Evolutionary conservation across 805 yeast genomes (phyloP).

Genomic region (Grigorovia yakushimaensis): DNA sequence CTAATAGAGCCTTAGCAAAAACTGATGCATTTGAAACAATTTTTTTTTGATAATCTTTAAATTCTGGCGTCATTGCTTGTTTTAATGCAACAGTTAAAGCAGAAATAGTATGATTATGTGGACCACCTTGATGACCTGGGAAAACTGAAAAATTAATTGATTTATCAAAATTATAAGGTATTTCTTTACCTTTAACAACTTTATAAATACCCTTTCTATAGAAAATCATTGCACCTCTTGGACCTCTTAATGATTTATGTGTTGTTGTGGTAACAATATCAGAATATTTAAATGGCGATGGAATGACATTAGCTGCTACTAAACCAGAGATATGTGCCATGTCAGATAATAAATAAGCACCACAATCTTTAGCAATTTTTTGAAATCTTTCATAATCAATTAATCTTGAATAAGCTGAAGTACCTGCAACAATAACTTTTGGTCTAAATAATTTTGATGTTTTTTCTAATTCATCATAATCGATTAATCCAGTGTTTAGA

Average conservation of each 20-base stretch:
- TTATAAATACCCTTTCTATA: slow-evolving; percentile 89
- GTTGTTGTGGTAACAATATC: slow-evolving; percentile 97
- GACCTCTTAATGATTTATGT: slow-evolving; percentile 96
- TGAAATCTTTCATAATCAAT: slow-evolving; percentile 87
- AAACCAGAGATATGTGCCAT: slow-evolving; percentile 98
- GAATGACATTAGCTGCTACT: slow-evolving; percentile 88
- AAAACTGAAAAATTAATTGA: slow-evolving; percentile 93
- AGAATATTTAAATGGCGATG: slow-evolving; percentile 85
- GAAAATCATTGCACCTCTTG: slow-evolving; percentile 97
- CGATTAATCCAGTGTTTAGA: slow-evolving; percentile 79
- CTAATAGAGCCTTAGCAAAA: slow-evolving; percentile 58
- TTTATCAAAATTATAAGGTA: slow-evolving; percentile 77
- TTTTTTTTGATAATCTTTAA: slow-evolving; percentile 71
- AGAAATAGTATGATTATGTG: slow-evolving; percentile 95
- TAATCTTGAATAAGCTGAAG: slow-evolving; percentile 88
- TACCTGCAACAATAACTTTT: slow-evolving; percentile 90
- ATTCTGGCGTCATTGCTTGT: slow-evolving; percentile 85
- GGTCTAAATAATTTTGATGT: slow-evolving; percentile 87
- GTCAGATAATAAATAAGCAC: slow-evolving; percentile 86
- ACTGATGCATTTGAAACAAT: slow-evolving; percentile 75
- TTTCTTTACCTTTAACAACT: slow-evolving; percentile 72
- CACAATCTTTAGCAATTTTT: slow-evolving; percentile 83
- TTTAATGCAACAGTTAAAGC: slow-evolving; percentile 92
- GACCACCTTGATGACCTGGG: slow-evolving; percentile 99
- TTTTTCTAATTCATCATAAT: slow-evolving; percentile 77